These are phyloP conservation scores for Elongisporangium anandrum DNA, from an alignment of 352 stramenopile genomes.

Conservation along the genomic window DNA sequence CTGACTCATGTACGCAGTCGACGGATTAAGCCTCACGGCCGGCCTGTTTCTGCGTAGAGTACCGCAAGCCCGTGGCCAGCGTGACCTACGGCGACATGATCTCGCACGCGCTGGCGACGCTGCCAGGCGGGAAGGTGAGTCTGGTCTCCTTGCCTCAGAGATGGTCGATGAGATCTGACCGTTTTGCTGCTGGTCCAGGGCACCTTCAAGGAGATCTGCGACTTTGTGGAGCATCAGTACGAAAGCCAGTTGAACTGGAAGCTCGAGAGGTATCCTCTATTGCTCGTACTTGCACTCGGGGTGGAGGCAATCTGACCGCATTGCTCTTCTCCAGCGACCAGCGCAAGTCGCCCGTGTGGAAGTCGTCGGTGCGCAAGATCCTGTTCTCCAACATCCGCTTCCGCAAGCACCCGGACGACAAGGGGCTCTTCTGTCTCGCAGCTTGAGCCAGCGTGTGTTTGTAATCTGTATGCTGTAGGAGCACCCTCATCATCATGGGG, in stretches of 20 bases:
- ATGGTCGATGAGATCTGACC: slow-evolving; percentile 3
- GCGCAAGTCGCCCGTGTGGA: slow-evolving; percentile 86
- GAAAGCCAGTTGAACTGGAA: slow-evolving; percentile 89
- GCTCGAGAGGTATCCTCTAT: slow-evolving; percentile 60
- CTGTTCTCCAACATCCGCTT: slow-evolving; percentile 86
- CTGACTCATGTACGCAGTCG: not conserved
- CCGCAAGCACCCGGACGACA: slow-evolving; percentile 64
- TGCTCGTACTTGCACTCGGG: slow-evolving; percentile 2
- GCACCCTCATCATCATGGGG: too few relatives aligned
- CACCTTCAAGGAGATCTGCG: slow-evolving; percentile 88
- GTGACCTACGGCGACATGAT: slow-evolving; percentile 90
- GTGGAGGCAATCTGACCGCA: slow-evolving; percentile 5
- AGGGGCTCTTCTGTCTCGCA: slow-evolving; percentile 71
- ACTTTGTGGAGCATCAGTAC: slow-evolving; percentile 86
- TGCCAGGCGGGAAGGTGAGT: slow-evolving; percentile 64
- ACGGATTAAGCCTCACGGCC: not conserved
- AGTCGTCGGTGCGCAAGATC: slow-evolving; percentile 88
- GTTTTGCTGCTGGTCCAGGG: slow-evolving; percentile 25
- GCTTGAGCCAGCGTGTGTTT: slow-evolving; percentile 18
- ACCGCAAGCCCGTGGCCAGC: slow-evolving; percentile 73
- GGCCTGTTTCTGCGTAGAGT: slow-evolving; percentile 32
- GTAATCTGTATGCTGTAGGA: not conserved
- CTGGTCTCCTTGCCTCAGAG: not conserved
- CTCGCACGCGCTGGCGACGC: slow-evolving; percentile 62
- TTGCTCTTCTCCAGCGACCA: slow-evolving; percentile 44